These are phyloP conservation scores for Penium margaritaceum DNA, from an alignment of 139 green algal genomes.

Conservation along the genomic window DNA sequence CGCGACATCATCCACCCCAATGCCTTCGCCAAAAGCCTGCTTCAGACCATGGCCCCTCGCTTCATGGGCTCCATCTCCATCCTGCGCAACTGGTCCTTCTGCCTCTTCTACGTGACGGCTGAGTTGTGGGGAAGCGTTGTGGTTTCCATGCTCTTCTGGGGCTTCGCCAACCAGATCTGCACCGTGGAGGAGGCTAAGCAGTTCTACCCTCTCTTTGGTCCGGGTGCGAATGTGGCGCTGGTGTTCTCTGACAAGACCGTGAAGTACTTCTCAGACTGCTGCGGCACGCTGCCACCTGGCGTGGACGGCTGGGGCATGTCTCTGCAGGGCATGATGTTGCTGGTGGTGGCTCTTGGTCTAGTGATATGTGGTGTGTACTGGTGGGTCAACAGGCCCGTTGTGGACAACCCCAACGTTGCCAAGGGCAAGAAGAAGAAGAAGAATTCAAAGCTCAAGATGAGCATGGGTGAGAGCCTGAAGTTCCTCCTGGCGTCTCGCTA, in stretches of 20 bases:
- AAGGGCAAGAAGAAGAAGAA: slow-evolving; percentile 53
- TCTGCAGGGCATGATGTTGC: slow-evolving; percentile 86
- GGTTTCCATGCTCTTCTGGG: slow-evolving; percentile 98
- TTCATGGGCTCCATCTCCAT: slow-evolving; percentile 93
- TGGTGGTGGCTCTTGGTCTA: slow-evolving; percentile 79
- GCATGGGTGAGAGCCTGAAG: slow-evolving; percentile 78
- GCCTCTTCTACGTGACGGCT: slow-evolving; percentile 97
- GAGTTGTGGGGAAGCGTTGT: slow-evolving; percentile 98
- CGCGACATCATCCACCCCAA: slow-evolving; percentile 81
- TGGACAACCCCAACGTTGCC: slow-evolving; percentile 52
- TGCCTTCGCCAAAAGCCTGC: slow-evolving; percentile 66
- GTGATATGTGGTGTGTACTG: slow-evolving; percentile 73
- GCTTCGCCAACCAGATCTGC: slow-evolving; percentile 91
- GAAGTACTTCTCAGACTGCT: slow-evolving; percentile 80
- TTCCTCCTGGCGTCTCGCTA: slow-evolving; percentile 87
- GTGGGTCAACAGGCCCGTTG: slow-evolving; percentile 70
- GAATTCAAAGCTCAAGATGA: slow-evolving; percentile 41
- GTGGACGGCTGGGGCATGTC: slow-evolving; percentile 92
- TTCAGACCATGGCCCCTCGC: slow-evolving; percentile 62
- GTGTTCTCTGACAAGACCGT: slow-evolving; percentile 91
- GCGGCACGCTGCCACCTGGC: slow-evolving; percentile 72
- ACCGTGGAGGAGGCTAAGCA: slow-evolving; percentile 92
- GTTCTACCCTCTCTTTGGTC: slow-evolving; percentile 95
- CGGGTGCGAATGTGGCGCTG: slow-evolving; percentile 92
- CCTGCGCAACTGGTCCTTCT: slow-evolving; percentile 96